Conservation (phyloP, 176 grass and related monocot genomes). For the Alloteropsis semialata region DNA sequence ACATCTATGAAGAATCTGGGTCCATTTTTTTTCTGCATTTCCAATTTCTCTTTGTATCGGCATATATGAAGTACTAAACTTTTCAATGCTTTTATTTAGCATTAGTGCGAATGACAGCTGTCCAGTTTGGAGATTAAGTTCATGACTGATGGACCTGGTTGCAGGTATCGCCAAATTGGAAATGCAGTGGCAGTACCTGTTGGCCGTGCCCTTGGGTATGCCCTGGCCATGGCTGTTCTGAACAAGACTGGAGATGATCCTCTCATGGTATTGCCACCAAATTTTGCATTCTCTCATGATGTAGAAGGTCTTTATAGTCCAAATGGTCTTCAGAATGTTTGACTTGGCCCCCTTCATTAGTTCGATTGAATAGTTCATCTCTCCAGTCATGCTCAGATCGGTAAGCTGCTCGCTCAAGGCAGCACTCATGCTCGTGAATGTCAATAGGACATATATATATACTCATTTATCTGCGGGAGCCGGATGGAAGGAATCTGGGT, state of each 20-base stretch:
- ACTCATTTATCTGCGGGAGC: constrained; percentile 2
- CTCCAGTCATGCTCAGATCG: neutral
- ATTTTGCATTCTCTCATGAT: constrained; percentile 64
- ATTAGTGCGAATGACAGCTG: neutral
- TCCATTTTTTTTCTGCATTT: neutral
- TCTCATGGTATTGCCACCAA: constrained; percentile 70
- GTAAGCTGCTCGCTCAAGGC: neutral
- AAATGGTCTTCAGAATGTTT: neutral
- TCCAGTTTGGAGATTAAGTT: constrained; percentile 6
- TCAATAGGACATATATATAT: constrained; percentile 20
- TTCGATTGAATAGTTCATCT: neutral
- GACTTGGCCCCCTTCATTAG: neutral
- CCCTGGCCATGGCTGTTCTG: constrained; percentile 60
- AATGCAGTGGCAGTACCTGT: constrained; percentile 92
- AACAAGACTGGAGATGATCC: constrained; percentile 54
- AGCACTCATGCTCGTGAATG: constrained; percentile 10
- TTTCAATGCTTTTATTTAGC: neutral
- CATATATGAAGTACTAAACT: neutral
- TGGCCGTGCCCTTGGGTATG: constrained; percentile 67
- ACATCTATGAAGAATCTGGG: too few species aligned
- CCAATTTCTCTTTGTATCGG: neutral
- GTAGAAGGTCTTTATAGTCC: constrained; percentile 2
- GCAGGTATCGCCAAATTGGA: constrained; percentile 89
- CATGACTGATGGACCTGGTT: constrained; percentile 24
- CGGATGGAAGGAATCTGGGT: constrained; percentile 3